Evolutionary conservation across 140 eudicot species (phyloP).

Genomic region (Ambrosia hybrid): DNA sequence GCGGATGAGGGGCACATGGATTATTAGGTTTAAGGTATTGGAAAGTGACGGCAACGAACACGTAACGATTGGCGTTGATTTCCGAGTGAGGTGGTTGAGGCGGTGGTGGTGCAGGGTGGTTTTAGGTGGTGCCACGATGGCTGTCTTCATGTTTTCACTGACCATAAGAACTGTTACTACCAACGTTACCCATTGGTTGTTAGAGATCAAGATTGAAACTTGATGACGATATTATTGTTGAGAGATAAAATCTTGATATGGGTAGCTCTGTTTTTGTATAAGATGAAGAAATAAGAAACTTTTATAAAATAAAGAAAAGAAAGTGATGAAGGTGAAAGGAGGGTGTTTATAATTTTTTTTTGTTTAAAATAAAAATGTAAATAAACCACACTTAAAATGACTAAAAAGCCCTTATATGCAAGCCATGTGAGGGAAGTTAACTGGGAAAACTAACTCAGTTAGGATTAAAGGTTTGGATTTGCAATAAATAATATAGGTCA

Average conservation of each 20-base stretch:
- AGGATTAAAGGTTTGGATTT: too few species aligned
- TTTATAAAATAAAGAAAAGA: not conserved
- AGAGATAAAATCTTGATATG: conserved; percentile 1
- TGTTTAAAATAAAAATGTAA: too few species aligned
- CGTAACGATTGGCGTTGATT: conserved; percentile 61
- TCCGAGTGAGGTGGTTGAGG: conserved; percentile 62
- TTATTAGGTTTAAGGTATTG: conserved; percentile 41
- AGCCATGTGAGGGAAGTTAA: too few species aligned
- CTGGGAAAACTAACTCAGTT: too few species aligned
- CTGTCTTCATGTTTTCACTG: conserved; percentile 56
- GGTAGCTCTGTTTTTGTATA: not conserved
- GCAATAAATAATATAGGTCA: too few species aligned
- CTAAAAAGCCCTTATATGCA: too few species aligned
- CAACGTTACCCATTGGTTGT: conserved; percentile 65
- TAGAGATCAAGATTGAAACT: not conserved
- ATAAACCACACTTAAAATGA: too few species aligned
- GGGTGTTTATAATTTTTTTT: too few species aligned
- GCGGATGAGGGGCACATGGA: conserved; percentile 25
- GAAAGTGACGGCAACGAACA: conserved; percentile 79
- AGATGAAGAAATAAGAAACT: conserved; percentile 10
- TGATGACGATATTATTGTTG: too few species aligned
- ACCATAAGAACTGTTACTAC: conserved; percentile 58
- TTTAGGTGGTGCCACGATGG: conserved; percentile 53
- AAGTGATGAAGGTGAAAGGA: not conserved
- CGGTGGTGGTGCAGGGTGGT: conserved; percentile 57